phyloP scores from a whole-genome alignment of 1,139 yeast genomes.

The Protomyces inundatus region DNA sequence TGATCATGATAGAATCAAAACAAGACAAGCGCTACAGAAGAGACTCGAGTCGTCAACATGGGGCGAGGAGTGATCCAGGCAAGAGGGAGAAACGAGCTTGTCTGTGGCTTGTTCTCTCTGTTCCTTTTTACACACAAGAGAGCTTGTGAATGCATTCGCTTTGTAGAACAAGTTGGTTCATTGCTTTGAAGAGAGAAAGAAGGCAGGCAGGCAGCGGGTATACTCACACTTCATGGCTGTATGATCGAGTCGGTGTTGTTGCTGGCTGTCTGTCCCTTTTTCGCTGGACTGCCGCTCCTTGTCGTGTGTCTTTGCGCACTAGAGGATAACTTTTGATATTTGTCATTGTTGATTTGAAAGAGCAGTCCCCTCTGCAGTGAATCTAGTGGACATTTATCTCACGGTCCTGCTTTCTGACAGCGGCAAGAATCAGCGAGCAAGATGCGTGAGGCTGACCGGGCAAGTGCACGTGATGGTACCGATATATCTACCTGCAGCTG shows the following conservation, averaged over 20 bases:
- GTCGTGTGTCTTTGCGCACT: neutral
- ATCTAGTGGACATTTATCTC: too few relatives aligned
- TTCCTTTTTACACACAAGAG: neutral
- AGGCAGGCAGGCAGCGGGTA: neutral
- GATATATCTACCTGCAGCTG: too few relatives aligned
- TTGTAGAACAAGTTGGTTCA: neutral
- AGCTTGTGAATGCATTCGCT: too few relatives aligned
- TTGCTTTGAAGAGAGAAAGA: neutral
- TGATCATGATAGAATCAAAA: neutral
- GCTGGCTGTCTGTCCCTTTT: neutral
- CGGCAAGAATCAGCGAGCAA: too few relatives aligned
- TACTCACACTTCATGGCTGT: slow-evolving; percentile 1
- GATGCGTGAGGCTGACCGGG: too few relatives aligned
- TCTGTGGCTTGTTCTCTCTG: neutral
- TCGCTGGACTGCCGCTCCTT: neutral
- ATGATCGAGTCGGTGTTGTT: neutral
- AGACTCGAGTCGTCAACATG: neutral
- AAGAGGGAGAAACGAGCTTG: neutral
- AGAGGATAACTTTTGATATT: neutral
- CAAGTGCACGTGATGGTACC: too few relatives aligned
- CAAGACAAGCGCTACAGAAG: neutral
- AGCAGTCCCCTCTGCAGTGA: neutral
- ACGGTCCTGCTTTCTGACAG: too few relatives aligned
- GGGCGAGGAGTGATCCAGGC: neutral
- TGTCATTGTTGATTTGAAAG: neutral